Percentiles rank a stretch among this genome's conserved stretches.
Evolutionary conservation across 495 filamentous ascomycete genomes (phyloP).

Genomic region (Tuber magnatum): DNA sequence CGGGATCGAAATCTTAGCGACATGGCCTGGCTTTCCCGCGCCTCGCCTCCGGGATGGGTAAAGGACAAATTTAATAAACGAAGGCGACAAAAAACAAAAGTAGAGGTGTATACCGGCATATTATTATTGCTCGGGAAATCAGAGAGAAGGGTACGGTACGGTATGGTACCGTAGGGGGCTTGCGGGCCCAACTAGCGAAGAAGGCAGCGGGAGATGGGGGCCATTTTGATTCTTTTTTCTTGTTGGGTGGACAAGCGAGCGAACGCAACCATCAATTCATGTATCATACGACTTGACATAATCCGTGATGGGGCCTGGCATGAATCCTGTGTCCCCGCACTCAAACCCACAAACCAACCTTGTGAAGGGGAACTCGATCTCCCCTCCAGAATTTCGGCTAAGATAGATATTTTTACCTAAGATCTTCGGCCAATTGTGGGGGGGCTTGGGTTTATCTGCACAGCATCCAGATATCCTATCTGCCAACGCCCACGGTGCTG

Average conservation of each 20-base stretch:
- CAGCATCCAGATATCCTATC: constrained; percentile 2
- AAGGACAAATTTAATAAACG: background rate
- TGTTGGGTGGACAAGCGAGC: background rate
- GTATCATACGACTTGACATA: background rate
- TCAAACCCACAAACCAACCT: background rate
- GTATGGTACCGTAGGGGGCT: background rate
- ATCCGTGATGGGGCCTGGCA: background rate
- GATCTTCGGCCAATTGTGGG: background rate
- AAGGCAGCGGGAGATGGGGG: background rate
- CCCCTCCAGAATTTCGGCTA: background rate
- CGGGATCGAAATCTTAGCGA: background rate
- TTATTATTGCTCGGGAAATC: background rate
- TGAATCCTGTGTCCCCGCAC: background rate
- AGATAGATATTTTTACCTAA: background rate
- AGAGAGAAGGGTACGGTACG: background rate
- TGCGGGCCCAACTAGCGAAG: background rate
- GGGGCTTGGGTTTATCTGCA: background rate
- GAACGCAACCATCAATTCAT: background rate
- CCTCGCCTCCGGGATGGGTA: background rate
- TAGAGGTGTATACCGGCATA: background rate
- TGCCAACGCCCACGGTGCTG: background rate
- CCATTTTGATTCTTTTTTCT: background rate
- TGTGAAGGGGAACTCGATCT: background rate
- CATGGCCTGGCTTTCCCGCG: background rate
- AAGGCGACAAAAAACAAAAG: background rate